These are phyloP conservation scores for Simplicillium sp. DNA, from an alignment of 2,329 filamentous ascomycete species.

Conservation along the genomic window DNA sequence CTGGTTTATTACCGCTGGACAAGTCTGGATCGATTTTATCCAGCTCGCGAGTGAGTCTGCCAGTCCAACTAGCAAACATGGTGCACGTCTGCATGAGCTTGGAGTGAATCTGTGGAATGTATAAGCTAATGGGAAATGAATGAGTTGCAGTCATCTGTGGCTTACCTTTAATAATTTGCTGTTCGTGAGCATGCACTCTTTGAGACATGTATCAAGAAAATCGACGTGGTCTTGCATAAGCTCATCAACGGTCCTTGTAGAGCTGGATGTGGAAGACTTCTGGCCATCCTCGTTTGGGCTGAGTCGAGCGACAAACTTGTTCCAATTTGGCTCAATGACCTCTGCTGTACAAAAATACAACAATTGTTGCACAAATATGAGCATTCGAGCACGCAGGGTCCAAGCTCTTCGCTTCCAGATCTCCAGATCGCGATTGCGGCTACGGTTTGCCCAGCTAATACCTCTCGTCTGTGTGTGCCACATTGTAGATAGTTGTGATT, in stretches of 20 bases:
- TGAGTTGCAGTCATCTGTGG: constrained; percentile 5
- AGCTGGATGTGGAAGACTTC: constrained; percentile 18
- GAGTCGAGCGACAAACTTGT: constrained; percentile 80
- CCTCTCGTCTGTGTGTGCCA: constrained; percentile 87
- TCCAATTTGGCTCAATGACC: constrained; percentile 97
- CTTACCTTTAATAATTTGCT: constrained; percentile 82
- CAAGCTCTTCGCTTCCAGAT: constrained; percentile 89
- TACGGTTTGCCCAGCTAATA: constrained; percentile 73
- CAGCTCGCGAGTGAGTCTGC: constrained; percentile 76
- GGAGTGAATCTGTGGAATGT: constrained; percentile 67
- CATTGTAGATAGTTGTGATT: constrained; percentile 73
- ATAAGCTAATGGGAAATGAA: not conserved
- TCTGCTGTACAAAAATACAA: constrained; percentile 96
- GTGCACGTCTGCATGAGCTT: constrained; percentile 95
- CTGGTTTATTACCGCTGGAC: constrained; percentile 46
- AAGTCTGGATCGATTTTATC: constrained; percentile 77
- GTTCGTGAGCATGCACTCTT: constrained; percentile 98
- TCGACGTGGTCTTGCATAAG: constrained; percentile 99
- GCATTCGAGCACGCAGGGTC: constrained; percentile 86
- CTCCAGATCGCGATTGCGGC: constrained; percentile 64
- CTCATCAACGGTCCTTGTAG: constrained; percentile 77
- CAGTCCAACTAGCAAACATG: constrained; percentile 85
- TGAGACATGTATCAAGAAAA: constrained; percentile 93
- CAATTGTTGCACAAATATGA: constrained; percentile 93
- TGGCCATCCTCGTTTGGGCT: constrained; percentile 45